Percentiles rank a stretch among this genome's conserved stretches.
phyloP scores from a whole-genome alignment of 2,329 filamentous ascomycete species.

The Pestalotiopsis sp. region DNA sequence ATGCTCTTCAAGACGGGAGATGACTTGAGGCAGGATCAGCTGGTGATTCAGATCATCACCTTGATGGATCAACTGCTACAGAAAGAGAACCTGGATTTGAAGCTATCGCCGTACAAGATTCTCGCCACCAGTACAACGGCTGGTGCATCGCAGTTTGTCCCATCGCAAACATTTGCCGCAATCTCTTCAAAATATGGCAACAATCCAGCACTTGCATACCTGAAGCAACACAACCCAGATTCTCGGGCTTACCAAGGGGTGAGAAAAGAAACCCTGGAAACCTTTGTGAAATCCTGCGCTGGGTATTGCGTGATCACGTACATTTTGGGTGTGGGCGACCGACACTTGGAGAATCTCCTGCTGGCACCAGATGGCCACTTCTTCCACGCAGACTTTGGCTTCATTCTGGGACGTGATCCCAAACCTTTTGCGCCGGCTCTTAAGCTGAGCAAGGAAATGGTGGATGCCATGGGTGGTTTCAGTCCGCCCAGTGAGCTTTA shows the following conservation, averaged over 20 bases:
- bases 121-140: constrained; percentile 88
- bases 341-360: constrained; percentile 93
- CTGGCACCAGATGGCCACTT: constrained; percentile 90
- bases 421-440: constrained; percentile 97
- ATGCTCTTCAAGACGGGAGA: constrained; percentile 98
- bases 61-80: constrained; percentile 95
- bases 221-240: constrained; percentile 89
- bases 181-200: constrained; percentile 82
- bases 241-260: constrained; percentile 80
- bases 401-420: constrained; percentile 93
- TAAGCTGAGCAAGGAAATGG: constrained; percentile 98
- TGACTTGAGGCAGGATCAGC: constrained; percentile 92
- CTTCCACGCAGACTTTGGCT: constrained; percentile 98
- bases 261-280: constrained; percentile 90
- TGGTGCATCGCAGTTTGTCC: constrained; percentile 91
- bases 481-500: constrained; percentile 72
- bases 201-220: constrained; percentile 76
- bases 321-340: constrained; percentile 92
- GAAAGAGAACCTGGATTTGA: constrained; percentile 95
- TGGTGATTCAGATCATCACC: constrained; percentile 96
- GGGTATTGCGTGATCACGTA: constrained; percentile 99
- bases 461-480: constrained; percentile 94
- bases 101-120: constrained; percentile 94
- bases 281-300: constrained; percentile 92
- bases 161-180: constrained; percentile 80